Base-by-base conservation (phyloP, 345 rosid genomes). In the Murraya paniculata region DNA sequence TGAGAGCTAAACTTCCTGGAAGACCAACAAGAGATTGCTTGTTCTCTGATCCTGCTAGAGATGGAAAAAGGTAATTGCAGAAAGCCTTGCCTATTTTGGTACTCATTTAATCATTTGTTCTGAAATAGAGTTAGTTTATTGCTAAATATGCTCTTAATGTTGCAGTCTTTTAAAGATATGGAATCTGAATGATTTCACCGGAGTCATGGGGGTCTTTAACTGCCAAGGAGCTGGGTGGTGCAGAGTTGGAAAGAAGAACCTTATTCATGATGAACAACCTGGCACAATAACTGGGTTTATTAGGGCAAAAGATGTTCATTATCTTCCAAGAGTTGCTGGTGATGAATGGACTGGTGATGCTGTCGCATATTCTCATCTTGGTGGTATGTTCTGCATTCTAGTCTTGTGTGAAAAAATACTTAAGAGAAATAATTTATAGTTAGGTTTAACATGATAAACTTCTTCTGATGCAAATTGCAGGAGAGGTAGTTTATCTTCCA, bases 161-260 rank as follows among this genome's bases (percentile, higher is more conserved):
- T 81, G 77, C 87, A 91, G 91, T 79, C 88, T 88, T 31, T 77
- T 88, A 71, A 89, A 91, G 87, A 86, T 91, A 53, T 91, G 93
- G 95, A 88, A 89, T 82, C 73, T 88, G 81, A 91, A 91, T 28
- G 88, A 88, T 53, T 81, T 77, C 86, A 81, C 82, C 10, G 95
- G 95, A 31, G 90, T 89, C 28, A 22, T 91, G 24, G 93, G 93
- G 8, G 83, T 86, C 25, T 89, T 89, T 83, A 91, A 88, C 83
- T 91, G 90, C 82, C 93, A 89, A 57, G 91, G 93, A 81, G 93
- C 90, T 7, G 91, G 90, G 58, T 93, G 94, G 96, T 91, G 93
- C 77, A 84, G 60, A 70, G 80, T 82, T 5, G 87, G 86, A 66
- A 93, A 90, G 87, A 87, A 53, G 64, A 85, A 91, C 79, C 81